A percentile compares a stretch with the other conserved stretches of the same genome.
Evolutionary conservation across 208 protist genomes (phyloP).

Genomic region (Wallacemonas sp.): DNA sequence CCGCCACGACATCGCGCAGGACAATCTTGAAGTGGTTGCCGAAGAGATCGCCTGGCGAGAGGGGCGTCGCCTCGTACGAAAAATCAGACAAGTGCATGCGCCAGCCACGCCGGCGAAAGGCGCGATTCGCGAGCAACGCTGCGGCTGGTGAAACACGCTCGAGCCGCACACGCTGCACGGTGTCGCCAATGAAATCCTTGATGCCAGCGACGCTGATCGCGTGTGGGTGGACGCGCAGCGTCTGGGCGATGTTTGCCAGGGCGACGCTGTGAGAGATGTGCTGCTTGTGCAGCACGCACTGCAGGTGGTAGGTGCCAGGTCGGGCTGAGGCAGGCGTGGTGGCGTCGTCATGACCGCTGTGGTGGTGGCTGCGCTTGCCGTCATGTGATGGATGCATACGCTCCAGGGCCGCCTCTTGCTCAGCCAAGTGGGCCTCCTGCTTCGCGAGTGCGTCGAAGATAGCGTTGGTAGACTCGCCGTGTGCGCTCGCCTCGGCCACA

Average conservation of each 20-base stretch:
- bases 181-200: conserved; percentile 90
- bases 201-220: conserved; percentile 82
- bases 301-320: conserved; percentile 43
- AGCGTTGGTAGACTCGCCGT: not conserved
- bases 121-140: conserved; percentile 57
- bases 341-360: not conserved
- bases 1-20: conserved; percentile 70
- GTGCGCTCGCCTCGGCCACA: not conserved
- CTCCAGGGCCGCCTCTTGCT: not conserved
- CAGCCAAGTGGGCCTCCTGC: not conserved
- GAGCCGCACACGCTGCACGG: conserved; percentile 76
- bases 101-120: conserved; percentile 41
- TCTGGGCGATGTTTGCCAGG: conserved; percentile 58
- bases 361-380: no score
- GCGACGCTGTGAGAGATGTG: conserved; percentile 76
- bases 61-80: conserved; percentile 66
- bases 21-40: conserved; percentile 87
- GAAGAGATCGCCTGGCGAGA: conserved; percentile 69
- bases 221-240: conserved; percentile 75
- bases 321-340: not conserved
- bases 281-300: conserved; percentile 85
- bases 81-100: conserved; percentile 76
- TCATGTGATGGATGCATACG: no score
- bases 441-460: not conserved
- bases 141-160: conserved; percentile 67